Conservation (phyloP, 768 basidiomycete species). For the Podaxis pistillaris region DNA sequence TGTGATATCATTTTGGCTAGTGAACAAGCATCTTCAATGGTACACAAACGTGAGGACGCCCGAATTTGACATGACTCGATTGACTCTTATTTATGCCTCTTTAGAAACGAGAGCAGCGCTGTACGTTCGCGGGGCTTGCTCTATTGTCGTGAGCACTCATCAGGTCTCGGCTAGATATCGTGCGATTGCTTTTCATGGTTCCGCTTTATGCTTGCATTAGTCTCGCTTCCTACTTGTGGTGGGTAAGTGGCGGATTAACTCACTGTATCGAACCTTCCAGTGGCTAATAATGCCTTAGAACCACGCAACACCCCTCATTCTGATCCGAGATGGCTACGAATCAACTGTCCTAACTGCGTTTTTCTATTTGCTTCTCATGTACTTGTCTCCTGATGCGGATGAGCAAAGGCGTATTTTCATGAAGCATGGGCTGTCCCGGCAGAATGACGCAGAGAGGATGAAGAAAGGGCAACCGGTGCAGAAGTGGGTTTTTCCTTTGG, state of each 20-base stretch:
- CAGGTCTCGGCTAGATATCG: conserved; percentile 48
- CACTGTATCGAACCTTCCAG: background rate
- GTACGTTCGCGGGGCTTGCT: conserved; percentile 30
- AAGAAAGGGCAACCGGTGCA: conserved; percentile 43
- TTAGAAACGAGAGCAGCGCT: conserved; percentile 69
- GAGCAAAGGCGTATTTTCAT: conserved; percentile 62
- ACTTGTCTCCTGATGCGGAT: conserved; percentile 60
- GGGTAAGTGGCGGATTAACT: conserved; percentile 39
- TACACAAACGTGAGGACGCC: conserved; percentile 58
- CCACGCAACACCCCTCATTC: conserved; percentile 64
- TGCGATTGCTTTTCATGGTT: conserved; percentile 76
- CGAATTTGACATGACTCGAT: conserved; percentile 2
- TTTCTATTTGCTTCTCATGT: conserved; percentile 74
- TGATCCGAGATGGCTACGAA: conserved; percentile 75
- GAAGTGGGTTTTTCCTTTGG: conserved; percentile 72
- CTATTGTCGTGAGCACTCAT: background rate
- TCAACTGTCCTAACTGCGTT: conserved; percentile 73
- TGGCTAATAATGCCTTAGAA: conserved; percentile 37
- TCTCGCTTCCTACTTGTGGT: conserved; percentile 68
- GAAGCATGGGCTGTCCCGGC: conserved; percentile 55
- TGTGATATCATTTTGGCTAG: conserved; percentile 68
- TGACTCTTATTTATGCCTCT: background rate
- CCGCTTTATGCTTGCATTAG: conserved; percentile 71
- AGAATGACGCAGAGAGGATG: conserved; percentile 43
- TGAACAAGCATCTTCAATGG: conserved; percentile 68